These are phyloP conservation scores for Penicillium sp. DNA, from an alignment of 2,329 filamentous ascomycete genomes.

Conservation along the genomic window DNA sequence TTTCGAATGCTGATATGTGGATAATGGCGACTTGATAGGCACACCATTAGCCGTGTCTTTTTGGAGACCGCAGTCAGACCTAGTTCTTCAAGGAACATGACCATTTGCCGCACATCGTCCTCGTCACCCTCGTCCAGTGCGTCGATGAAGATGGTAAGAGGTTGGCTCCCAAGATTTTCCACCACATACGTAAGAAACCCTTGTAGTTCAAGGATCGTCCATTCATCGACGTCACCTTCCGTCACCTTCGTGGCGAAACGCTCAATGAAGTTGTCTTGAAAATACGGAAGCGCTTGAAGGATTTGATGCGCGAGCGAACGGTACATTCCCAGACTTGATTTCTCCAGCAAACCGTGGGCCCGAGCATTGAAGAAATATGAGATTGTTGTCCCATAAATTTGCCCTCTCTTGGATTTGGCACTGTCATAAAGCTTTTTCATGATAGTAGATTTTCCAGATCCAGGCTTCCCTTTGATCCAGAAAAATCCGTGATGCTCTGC, in stretches of 20 bases:
- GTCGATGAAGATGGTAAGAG: constrained; percentile 20
- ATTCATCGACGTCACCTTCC: constrained; percentile 2
- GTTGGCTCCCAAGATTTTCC: constrained; percentile 12
- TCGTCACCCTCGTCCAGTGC: constrained; percentile 19
- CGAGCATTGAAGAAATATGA: constrained; percentile 28
- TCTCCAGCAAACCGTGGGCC: constrained; percentile 19
- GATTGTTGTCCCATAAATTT: constrained; percentile 5
- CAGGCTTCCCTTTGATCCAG: not conserved
- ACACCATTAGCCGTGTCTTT: constrained; percentile 10
- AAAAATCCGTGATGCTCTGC: not conserved
- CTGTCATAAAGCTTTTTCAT: not conserved
- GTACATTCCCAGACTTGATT: constrained; percentile 22
- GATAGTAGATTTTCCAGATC: not conserved
- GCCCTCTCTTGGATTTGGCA: not conserved
- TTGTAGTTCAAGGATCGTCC: constrained; percentile 11
- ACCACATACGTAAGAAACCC: constrained; percentile 21
- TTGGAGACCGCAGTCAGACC: not conserved
- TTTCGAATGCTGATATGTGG: constrained; percentile 14
- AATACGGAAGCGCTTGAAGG: constrained; percentile 16
- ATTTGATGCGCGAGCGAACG: constrained; percentile 25
- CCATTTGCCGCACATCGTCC: constrained; percentile 15
- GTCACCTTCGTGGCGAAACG: not conserved
- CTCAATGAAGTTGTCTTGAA: constrained; percentile 8
- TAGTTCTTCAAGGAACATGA: constrained; percentile 15
- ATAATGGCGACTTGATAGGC: constrained; percentile 18